Base-by-base conservation (phyloP, 192 early-diverging fungal genomes). In the Backusella mclennaniae region DNA sequence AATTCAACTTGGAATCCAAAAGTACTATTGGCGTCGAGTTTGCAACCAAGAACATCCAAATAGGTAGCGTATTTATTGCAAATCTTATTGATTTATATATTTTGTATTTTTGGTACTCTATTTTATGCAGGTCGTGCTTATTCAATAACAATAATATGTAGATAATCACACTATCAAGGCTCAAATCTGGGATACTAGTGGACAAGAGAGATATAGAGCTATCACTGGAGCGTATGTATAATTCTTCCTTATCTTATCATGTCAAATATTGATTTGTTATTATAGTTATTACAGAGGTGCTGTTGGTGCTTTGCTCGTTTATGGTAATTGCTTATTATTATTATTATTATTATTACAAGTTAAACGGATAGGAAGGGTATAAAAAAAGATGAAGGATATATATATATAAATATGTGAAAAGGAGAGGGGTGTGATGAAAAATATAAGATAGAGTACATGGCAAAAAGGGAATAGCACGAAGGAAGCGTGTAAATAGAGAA, bases 241-340 rank as follows among this genome's bases (percentile, higher is more conserved):
- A 31, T 44, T 33, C 41, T 56, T 12, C 8, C 14, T n/a, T 49
- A 5, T 49, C 17, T n/a, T 49, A 49, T n/a, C 46, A n/a, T 6
- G 14, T 31, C 17, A 15, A 12, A 17, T 29, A 19, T 69, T 68
- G 26, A 26, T 35, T 6, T 44, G 19, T 42, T 53, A 31, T 38
- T 88, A 6, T 46, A 77, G 94, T 88, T 97, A 96, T 84, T 97
- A 97, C 77, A 85, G 96, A 49, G 96, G 95, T 76, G 95, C 96
- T 3, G 95, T 96, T 80, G 95, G 95, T 14, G 95, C 95, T 6
- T 85, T 96, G 11, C 90, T 98, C 35, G 96, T 93, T 7, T 98
- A 96, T 77, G 95, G 79, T 80, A 80, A 95, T 74, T 49, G 15
- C 6, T 49, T 42, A 42, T 42, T 42, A 3, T 42, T 11, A 87